phyloP scores from a whole-genome alignment of 2,329 filamentous ascomycete species.

The Pseudopyricularia javanii region DNA sequence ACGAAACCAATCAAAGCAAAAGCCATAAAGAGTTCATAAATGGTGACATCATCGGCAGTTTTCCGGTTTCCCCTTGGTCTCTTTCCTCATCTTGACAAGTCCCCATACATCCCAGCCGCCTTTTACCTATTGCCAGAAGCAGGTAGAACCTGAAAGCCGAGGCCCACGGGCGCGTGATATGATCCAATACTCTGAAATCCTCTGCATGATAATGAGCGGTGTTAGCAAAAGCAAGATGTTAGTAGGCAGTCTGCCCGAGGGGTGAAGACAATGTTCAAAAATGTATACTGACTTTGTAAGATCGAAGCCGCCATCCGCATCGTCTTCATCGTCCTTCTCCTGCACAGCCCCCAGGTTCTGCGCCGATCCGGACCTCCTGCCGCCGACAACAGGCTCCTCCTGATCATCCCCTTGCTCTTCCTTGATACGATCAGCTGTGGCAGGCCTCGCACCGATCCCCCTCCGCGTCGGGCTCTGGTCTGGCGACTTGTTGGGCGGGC shows the following conservation, averaged over 20 bases:
- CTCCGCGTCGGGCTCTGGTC: conserved; percentile 32
- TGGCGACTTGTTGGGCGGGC: conserved; percentile 43
- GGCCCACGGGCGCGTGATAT: conserved; percentile 44
- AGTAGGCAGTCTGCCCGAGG: too few relatives aligned
- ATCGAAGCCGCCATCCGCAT: conserved; percentile 44
- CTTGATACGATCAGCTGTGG: conserved; percentile 9
- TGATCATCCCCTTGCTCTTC: conserved; percentile 2
- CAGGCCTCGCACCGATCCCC: neutral
- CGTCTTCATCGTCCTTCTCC: conserved; percentile 12
- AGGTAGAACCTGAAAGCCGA: conserved; percentile 29
- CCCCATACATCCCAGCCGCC: too few relatives aligned
- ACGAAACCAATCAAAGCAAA: too few relatives aligned
- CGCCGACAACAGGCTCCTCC: neutral
- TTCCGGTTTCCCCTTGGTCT: too few relatives aligned
- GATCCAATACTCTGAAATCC: conserved; percentile 55
- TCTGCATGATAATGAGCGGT: conserved; percentile 20
- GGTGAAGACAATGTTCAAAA: neutral
- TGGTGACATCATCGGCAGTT: too few relatives aligned
- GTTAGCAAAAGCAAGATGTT: conserved; percentile 13
- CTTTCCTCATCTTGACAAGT: too few relatives aligned
- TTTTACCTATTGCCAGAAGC: conserved; percentile 20
- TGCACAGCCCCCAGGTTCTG: conserved; percentile 8
- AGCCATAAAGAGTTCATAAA: too few relatives aligned
- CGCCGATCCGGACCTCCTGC: conserved; percentile 5
- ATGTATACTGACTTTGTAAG: conserved; percentile 35